phyloP scores from a whole-genome alignment of 192 early-diverging fungal genomes.

The Podila verticillata region DNA sequence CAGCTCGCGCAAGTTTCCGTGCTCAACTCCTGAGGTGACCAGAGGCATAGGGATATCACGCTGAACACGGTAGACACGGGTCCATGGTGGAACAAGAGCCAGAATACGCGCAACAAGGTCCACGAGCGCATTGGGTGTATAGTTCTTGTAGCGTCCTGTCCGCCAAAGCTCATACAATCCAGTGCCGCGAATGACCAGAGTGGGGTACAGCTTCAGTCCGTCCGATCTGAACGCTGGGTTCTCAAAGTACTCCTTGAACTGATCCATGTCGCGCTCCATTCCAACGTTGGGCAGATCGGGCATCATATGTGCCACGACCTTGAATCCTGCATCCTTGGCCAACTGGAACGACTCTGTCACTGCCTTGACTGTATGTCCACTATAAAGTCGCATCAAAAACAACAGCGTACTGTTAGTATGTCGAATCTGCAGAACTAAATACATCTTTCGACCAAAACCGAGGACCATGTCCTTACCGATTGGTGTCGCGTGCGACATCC shows the following conservation, averaged over 20 bases:
- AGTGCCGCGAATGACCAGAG: slow-evolving; percentile 98
- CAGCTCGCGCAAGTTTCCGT: slow-evolving; percentile 96
- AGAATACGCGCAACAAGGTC: slow-evolving; percentile 96
- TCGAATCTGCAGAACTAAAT: too few species aligned
- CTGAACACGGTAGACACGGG: slow-evolving; percentile 97
- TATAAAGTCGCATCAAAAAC: not conserved
- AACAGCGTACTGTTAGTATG: too few species aligned
- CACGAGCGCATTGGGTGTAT: slow-evolving; percentile 94
- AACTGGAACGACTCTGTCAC: slow-evolving; percentile 98
- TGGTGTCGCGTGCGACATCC: slow-evolving; percentile 99
- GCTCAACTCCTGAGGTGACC: slow-evolving; percentile 97
- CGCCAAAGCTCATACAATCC: slow-evolving; percentile 98
- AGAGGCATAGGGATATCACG: slow-evolving; percentile 99
- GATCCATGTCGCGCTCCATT: slow-evolving; percentile 99
- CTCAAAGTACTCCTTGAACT: slow-evolving; percentile 98
- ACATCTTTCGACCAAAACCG: not conserved
- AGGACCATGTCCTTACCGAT: slow-evolving; percentile 58
- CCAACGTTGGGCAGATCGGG: slow-evolving; percentile 99
- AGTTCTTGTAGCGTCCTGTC: slow-evolving; percentile 97
- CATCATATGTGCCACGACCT: slow-evolving; percentile 99
- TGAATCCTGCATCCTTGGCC: slow-evolving; percentile 98
- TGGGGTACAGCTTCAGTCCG: slow-evolving; percentile 98
- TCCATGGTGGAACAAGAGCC: slow-evolving; percentile 98
- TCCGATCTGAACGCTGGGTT: slow-evolving; percentile 99
- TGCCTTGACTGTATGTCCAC: slow-evolving; percentile 97